Evolutionary conservation across 2,329 filamentous ascomycete genomes (phyloP).

Genomic region (Phialophora macrospora): DNA sequence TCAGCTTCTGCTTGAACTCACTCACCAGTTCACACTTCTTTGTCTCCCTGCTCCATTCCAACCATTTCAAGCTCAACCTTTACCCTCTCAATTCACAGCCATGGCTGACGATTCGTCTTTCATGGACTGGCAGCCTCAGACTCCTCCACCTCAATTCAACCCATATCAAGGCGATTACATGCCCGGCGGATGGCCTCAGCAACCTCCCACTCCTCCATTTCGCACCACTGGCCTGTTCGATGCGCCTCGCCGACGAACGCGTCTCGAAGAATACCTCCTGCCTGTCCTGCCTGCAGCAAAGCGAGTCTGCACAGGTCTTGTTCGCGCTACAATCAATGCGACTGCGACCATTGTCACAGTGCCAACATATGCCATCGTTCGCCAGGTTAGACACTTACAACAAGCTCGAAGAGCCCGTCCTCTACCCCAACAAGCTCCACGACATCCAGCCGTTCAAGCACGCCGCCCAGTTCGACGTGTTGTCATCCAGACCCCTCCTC

Average conservation of each 20-base stretch:
- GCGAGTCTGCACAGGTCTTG: slow-evolving; percentile 27
- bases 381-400: slow-evolving; percentile 12
- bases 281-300: slow-evolving; percentile 27
- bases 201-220: slow-evolving; percentile 16
- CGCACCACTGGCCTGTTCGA: slow-evolving; percentile 25
- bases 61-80: neutral
- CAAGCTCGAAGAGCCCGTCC: slow-evolving; percentile 7
- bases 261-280: slow-evolving; percentile 7
- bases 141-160: slow-evolving; percentile 25
- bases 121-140: slow-evolving; percentile 36
- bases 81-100: slow-evolving; percentile 17
- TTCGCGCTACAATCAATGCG: slow-evolving; percentile 12
- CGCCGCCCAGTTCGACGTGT: slow-evolving; percentile 4
- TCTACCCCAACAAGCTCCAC: slow-evolving; percentile 24
- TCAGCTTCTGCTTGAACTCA: slow-evolving; percentile 8
- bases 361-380: slow-evolving; percentile 29
- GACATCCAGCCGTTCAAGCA: slow-evolving; percentile 18
- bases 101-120: slow-evolving; percentile 36
- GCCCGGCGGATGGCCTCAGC: slow-evolving; percentile 34
- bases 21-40: neutral
- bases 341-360: slow-evolving; percentile 20
- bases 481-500: slow-evolving; percentile 4
- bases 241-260: slow-evolving; percentile 20
- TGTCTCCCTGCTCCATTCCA: slow-evolving; percentile 14
- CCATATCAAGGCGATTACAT: slow-evolving; percentile 31